phyloP scores from a whole-genome alignment of 2,329 filamentous ascomycete genomes.

The Pyrenochaeta sp. region DNA sequence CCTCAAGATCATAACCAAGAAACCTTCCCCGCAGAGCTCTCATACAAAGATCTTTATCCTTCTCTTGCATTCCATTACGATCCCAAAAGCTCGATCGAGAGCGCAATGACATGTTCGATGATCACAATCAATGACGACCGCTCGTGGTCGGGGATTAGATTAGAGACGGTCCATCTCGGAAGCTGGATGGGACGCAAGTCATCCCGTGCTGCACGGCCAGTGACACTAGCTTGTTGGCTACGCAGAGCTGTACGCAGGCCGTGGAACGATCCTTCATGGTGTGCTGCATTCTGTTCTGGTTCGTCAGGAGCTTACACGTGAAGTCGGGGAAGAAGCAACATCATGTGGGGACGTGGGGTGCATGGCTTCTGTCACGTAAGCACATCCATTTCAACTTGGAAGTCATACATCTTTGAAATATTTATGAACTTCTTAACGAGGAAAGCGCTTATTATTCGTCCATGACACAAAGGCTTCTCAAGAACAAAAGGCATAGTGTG shows the following conservation, averaged over 20 bases:
- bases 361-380: constrained; percentile 9
- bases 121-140: not conserved
- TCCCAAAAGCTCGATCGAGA: constrained; percentile 22
- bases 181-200: constrained; percentile 4
- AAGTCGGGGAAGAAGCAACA: constrained; percentile 13
- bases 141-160: not conserved
- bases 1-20: constrained; percentile 9
- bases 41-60: constrained; percentile 14
- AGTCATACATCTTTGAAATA: not conserved
- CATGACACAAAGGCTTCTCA: not conserved
- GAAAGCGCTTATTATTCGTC: too few species aligned
- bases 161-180: not conserved
- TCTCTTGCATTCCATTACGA: constrained; percentile 18
- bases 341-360: constrained; percentile 18
- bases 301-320: constrained; percentile 26
- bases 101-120: not conserved
- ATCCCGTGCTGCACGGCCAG: constrained; percentile 13
- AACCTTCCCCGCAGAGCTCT: constrained; percentile 15
- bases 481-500: not conserved
- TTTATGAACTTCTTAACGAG: too few species aligned
- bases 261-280: constrained; percentile 10
- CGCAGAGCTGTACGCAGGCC: not conserved
- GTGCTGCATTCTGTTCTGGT: constrained; percentile 22
- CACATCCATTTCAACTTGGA: not conserved
- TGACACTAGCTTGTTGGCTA: not conserved